phyloP scores from a whole-genome alignment of 108 stramenopile genomes.

The Stephanodiscus minutulus region DNA sequence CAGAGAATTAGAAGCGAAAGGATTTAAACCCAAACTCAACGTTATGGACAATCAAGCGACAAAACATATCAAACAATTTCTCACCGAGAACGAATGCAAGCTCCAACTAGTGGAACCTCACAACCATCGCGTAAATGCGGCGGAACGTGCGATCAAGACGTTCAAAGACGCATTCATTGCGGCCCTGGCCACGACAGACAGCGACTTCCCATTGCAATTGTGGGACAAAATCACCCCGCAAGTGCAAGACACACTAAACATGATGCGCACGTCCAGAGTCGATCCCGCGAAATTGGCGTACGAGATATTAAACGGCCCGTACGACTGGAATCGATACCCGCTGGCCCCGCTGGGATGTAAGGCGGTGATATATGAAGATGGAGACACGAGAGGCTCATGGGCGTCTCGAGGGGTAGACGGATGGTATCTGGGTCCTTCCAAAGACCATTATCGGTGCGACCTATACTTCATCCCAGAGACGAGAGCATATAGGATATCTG shows the following conservation, averaged over 20 bases:
- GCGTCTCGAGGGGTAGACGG: not conserved
- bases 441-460: not conserved
- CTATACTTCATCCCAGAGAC: not conserved
- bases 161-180: slow-evolving; percentile 50
- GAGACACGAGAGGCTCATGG: not conserved
- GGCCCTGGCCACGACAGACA: slow-evolving; percentile 25
- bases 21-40: not conserved
- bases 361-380: not conserved
- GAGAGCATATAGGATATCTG: not conserved
- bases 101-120: not conserved
- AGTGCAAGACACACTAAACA: slow-evolving; percentile 30
- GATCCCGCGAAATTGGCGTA: not conserved
- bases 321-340: not conserved
- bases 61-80: not conserved
- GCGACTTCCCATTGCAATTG: slow-evolving; percentile 37
- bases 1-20: not conserved
- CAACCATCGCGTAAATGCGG: slow-evolving; percentile 42
- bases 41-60: not conserved
- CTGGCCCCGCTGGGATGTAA: not conserved
- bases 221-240: slow-evolving; percentile 45
- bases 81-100: not conserved
- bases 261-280: not conserved
- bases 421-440: not conserved
- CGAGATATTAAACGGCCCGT: not conserved
- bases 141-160: slow-evolving; percentile 50